Percentiles rank a stretch among this genome's conserved stretches.
Evolutionary conservation across 2,329 filamentous ascomycete species (phyloP).

Genomic region (Pyricularia sp.): DNA sequence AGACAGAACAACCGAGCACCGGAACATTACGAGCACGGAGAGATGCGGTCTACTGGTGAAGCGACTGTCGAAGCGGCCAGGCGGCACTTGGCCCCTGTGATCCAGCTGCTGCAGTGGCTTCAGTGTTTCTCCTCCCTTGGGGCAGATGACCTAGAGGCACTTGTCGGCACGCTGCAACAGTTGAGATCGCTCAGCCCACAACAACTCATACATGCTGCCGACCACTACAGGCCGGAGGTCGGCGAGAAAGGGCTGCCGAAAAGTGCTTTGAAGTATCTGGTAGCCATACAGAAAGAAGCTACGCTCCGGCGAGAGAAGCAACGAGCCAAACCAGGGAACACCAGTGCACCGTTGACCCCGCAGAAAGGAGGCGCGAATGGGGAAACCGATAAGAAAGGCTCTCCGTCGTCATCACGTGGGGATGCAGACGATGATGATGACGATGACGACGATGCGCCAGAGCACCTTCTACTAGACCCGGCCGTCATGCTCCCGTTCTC

Average conservation of each 20-base stretch:
- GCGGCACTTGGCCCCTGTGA: slow-evolving; percentile 77
- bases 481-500: slow-evolving; percentile 87
- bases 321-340: slow-evolving; percentile 25
- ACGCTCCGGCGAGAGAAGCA: slow-evolving; percentile 47
- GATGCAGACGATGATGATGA: slow-evolving; percentile 28
- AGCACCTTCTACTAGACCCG: slow-evolving; percentile 75
- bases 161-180: slow-evolving; percentile 83
- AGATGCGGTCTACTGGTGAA: slow-evolving; percentile 76
- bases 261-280: slow-evolving; percentile 77
- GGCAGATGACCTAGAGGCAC: slow-evolving; percentile 73
- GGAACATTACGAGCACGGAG: slow-evolving; percentile 91
- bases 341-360: slow-evolving; percentile 28
- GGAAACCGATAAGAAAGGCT: slow-evolving; percentile 14
- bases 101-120: slow-evolving; percentile 93
- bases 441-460: slow-evolving; percentile 60
- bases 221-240: slow-evolving; percentile 89
- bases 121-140: slow-evolving; percentile 94
- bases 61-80: slow-evolving; percentile 77
- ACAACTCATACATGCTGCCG: slow-evolving; percentile 84
- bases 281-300: slow-evolving; percentile 68
- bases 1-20: slow-evolving; percentile 86
- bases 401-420: background rate
- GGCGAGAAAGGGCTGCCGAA: slow-evolving; percentile 89
- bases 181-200: slow-evolving; percentile 75
- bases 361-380: slow-evolving; percentile 20